A percentile compares a stretch with the other conserved stretches of the same genome.
Conservation (phyloP, 805 yeast genomes). For the Scheffersomyces stipitis region DNA sequence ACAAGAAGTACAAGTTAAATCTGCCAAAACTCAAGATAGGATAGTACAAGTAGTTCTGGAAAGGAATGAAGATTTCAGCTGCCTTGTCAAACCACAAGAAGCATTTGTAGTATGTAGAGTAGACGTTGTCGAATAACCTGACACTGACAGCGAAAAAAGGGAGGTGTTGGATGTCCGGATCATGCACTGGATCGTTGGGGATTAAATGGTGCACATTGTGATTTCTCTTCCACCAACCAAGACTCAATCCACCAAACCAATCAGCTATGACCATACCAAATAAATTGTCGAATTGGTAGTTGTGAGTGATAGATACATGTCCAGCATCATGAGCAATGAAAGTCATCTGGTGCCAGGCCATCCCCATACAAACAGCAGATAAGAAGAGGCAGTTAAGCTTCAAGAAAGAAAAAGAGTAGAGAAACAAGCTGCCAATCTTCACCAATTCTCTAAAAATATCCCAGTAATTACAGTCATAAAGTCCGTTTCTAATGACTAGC, state of each 20-base stretch:
- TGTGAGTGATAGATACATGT: slow-evolving; percentile 78
- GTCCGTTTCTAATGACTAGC: slow-evolving; percentile 53
- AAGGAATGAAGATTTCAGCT: slow-evolving; percentile 56
- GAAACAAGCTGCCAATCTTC: slow-evolving; percentile 56
- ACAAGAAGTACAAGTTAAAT: slow-evolving; percentile 77
- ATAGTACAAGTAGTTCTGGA: slow-evolving; percentile 72
- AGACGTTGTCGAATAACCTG: slow-evolving; percentile 63
- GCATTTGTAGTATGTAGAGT: slow-evolving; percentile 78
- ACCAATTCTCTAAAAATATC: slow-evolving; percentile 67
- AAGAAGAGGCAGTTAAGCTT: slow-evolving; percentile 43
- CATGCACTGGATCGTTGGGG: slow-evolving; percentile 92
- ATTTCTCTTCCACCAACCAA: slow-evolving; percentile 95
- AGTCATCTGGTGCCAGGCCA: slow-evolving; percentile 87
- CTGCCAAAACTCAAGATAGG: slow-evolving; percentile 81
- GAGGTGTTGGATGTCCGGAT: slow-evolving; percentile 90
- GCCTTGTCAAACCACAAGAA: slow-evolving; percentile 64
- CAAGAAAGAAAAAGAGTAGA: slow-evolving; percentile 50
- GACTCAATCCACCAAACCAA: slow-evolving; percentile 81
- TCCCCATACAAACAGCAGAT: slow-evolving; percentile 68
- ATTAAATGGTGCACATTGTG: slow-evolving; percentile 91
- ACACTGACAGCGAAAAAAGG: slow-evolving; percentile 89
- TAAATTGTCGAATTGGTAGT: slow-evolving; percentile 72
- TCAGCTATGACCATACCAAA: slow-evolving; percentile 74
- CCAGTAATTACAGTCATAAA: slow-evolving; percentile 72
- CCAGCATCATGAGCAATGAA: slow-evolving; percentile 92